Percentiles rank a stretch among this genome's conserved stretches.
phyloP scores from a whole-genome alignment of 306 rosid genomes.

The Cajanus cajan region DNA sequence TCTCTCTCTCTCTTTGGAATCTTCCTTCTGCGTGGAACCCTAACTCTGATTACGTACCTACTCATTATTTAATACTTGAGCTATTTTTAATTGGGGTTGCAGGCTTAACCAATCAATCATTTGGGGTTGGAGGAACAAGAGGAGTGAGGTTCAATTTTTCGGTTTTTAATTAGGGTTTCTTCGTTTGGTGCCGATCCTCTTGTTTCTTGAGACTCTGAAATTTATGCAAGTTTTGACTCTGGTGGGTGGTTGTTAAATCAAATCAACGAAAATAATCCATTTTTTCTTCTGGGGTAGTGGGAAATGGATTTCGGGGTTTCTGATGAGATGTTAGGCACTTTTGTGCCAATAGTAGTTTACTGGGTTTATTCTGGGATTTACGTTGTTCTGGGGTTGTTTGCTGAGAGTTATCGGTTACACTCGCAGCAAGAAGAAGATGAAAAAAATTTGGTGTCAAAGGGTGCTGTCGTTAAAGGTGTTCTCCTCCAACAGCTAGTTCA shows the following conservation, averaged over 20 bases:
- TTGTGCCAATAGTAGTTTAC: conserved; percentile 76
- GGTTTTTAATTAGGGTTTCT: conserved; percentile 34
- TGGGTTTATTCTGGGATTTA: conserved; percentile 89
- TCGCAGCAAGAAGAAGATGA: conserved; percentile 79
- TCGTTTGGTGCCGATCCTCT: background rate
- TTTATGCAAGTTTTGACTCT: conserved; percentile 29
- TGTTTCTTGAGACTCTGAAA: background rate
- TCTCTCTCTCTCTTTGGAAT: conserved; percentile 24
- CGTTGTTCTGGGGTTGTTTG: conserved; percentile 53
- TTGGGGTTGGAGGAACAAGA: conserved; percentile 2
- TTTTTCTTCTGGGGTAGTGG: background rate
- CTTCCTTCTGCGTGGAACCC: conserved; percentile 36
- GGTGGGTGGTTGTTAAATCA: conserved; percentile 23
- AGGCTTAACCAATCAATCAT: background rate
- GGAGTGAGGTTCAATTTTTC: conserved; percentile 21
- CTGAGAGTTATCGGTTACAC: conserved; percentile 75
- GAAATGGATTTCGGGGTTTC: conserved; percentile 73
- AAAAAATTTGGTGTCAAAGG: conserved; percentile 86
- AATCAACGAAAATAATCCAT: background rate
- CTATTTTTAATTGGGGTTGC: background rate
- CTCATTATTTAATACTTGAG: conserved; percentile 24
- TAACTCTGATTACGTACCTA: conserved; percentile 5
- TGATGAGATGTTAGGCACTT: conserved; percentile 85
- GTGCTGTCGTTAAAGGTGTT: conserved; percentile 80
- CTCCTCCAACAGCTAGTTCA: conserved; percentile 81